Percentiles rank a stretch among this genome's conserved stretches.
Conservation (phyloP, 2,329 filamentous ascomycete species). For the Tolypocladium endophyticum region DNA sequence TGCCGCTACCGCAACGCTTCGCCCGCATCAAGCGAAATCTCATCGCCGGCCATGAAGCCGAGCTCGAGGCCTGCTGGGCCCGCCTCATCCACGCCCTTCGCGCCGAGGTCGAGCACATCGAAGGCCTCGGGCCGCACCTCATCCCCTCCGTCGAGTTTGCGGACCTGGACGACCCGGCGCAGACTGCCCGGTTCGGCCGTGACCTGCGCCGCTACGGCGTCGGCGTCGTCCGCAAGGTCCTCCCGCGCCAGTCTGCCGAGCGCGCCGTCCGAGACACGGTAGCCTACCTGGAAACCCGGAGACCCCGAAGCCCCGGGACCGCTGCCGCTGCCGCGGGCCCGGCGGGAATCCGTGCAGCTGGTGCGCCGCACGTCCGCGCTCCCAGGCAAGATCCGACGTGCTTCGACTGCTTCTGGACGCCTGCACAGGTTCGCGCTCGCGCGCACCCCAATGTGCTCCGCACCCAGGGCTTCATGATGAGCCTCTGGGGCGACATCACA, state of each 20-base stretch:
- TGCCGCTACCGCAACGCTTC: constrained; percentile 49
- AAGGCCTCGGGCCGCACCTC: constrained; percentile 36
- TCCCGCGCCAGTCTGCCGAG: constrained; percentile 45
- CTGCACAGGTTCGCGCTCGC: constrained; percentile 56
- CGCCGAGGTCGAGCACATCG: constrained; percentile 41
- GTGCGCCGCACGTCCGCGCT: constrained; percentile 11
- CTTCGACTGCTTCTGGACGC: constrained; percentile 66
- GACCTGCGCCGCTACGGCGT: constrained; percentile 53
- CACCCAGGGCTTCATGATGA: constrained; percentile 57
- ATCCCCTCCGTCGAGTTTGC: constrained; percentile 45
- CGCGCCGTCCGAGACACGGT: constrained; percentile 48
- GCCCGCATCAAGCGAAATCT: constrained; percentile 44
- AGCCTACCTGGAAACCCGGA: constrained; percentile 32
- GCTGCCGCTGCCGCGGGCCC: neutral
- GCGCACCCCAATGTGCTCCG: constrained; percentile 53
- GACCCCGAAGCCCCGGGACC: neutral
- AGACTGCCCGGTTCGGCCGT: constrained; percentile 42
- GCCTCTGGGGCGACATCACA: constrained; percentile 48
- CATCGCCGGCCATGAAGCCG: constrained; percentile 42
- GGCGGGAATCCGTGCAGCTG: neutral
- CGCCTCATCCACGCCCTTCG: constrained; percentile 41
- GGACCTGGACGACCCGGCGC: constrained; percentile 35
- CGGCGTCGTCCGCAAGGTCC: constrained; percentile 54
- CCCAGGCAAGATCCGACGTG: constrained; percentile 47
- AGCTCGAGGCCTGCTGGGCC: constrained; percentile 43